These are phyloP conservation scores for Sporothrix curviconia DNA, from an alignment of 2,329 filamentous ascomycete species.

Conservation along the genomic window DNA sequence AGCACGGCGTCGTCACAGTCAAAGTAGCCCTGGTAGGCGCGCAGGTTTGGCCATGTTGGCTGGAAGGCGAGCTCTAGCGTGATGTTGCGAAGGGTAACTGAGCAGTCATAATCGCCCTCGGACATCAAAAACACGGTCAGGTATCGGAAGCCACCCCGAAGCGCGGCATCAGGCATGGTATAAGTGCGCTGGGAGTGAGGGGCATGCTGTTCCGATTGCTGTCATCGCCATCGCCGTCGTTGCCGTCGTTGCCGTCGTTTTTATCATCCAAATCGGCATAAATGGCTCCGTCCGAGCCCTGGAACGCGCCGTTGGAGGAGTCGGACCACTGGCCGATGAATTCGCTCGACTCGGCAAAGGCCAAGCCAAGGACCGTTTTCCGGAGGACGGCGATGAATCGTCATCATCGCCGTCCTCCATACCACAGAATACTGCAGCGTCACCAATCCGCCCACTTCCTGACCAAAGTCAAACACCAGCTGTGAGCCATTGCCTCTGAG, in stretches of 20 bases:
- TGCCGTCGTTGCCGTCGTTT: too few species aligned
- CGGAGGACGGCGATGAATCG: constrained; percentile 15
- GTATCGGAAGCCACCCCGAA: constrained; percentile 49
- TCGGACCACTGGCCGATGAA: constrained; percentile 42
- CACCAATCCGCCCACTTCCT: constrained; percentile 51
- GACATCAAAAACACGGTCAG: constrained; percentile 37
- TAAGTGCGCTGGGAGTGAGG: constrained; percentile 29
- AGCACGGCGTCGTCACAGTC: constrained; percentile 42
- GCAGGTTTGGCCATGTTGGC: constrained; percentile 39
- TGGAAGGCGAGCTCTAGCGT: constrained; percentile 33
- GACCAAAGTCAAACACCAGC: constrained; percentile 53
- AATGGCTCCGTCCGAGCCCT: constrained; percentile 41
- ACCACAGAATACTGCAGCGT: constrained; percentile 41
- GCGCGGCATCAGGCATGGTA: constrained; percentile 35
- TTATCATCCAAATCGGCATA: constrained; percentile 33
- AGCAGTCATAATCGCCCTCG: neutral
- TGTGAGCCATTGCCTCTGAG: constrained; percentile 41
- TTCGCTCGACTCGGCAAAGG: constrained; percentile 42
- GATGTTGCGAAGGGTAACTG: constrained; percentile 28
- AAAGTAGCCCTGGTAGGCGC: constrained; percentile 50
- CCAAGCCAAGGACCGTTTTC: constrained; percentile 33
- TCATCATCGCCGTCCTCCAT: constrained; percentile 20
- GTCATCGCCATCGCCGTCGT: too few species aligned
- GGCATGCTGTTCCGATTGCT: constrained; percentile 18
- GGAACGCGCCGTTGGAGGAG: constrained; percentile 38